Evolutionary conservation across 495 filamentous ascomycete genomes (phyloP), one percentile per base, ranked within the genome.

Genomic region (Talaromyces wortmannii): DNA sequence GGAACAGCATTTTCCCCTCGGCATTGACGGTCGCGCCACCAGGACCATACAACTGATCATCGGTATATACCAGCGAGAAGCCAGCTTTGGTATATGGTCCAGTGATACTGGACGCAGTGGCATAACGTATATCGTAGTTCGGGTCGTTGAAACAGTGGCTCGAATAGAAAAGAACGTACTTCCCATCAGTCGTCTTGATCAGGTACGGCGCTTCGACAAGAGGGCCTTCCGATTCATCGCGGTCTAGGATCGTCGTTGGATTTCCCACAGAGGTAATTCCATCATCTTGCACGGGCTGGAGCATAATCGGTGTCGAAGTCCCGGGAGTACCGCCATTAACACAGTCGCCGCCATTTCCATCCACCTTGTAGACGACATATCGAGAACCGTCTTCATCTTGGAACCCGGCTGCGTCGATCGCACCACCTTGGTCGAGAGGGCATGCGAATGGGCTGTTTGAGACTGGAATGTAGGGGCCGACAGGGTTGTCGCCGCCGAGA

Each of bases 201-300:
- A 87, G 55, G 23, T 72, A 71, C 2, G 84, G 85, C 13, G 83
- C 85, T 65, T 88, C 84, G 12, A 87, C 76, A 0, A 86, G 65
- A 5, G 81, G 81, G 0, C 82, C 83, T 59, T 86, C 85, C 16
- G 57, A 63, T 31, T 75, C 71, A 6, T 61, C 72, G 17, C 84
- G 78, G 57, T 83, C 78, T 10, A 87, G 66, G 12, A 88, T 70
- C 62, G 73, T 58, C 30, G 82, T 69, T 0, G 79, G 59, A 18
- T 74, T 66, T 12, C 80, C 84, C 18, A 80, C 58, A 5, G 65
- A 66, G 2, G 77, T 83, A 29, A 78, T 58, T 0, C 77, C 85
- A 55, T 87, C 79, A 0, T 55, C 53, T 2, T 53, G 52, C 5
- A 86, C 73, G 55, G 78, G 66, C 59, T 87, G 83, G 13, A 86